These are phyloP conservation scores for Leptographium radiaticola DNA, from an alignment of 2,329 filamentous ascomycete species.

Conservation along the genomic window DNA sequence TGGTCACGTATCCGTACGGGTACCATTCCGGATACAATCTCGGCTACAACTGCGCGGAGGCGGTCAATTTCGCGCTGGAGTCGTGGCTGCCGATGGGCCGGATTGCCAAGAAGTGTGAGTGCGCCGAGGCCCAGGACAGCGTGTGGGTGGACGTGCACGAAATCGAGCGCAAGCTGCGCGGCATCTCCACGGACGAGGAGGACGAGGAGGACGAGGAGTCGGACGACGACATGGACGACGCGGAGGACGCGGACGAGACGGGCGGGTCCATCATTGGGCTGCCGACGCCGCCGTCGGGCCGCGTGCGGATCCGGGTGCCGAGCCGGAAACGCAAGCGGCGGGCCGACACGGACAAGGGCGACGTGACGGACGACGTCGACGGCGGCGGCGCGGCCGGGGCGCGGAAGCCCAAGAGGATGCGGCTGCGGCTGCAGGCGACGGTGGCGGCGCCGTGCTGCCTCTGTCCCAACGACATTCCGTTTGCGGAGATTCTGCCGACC, in stretches of 20 bases:
- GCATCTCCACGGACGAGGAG: constrained; percentile 76
- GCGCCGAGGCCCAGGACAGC: constrained; percentile 86
- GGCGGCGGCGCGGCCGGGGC: not conserved
- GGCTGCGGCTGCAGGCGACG: constrained; percentile 42
- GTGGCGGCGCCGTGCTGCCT: constrained; percentile 56
- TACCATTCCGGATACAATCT: constrained; percentile 98
- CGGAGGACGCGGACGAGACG: constrained; percentile 43
- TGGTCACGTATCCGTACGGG: constrained; percentile 96
- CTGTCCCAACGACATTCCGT: constrained; percentile 80
- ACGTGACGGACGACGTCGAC: constrained; percentile 6
- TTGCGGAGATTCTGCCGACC: constrained; percentile 70
- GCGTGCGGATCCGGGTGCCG: constrained; percentile 16
- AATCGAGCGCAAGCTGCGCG: constrained; percentile 85
- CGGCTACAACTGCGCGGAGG: constrained; percentile 97
- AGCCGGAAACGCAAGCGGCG: constrained; percentile 44
- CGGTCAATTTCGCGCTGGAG: constrained; percentile 94
- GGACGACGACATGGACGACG: constrained; percentile 49
- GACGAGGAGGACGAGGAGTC: constrained; percentile 56
- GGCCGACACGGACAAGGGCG: constrained; percentile 23
- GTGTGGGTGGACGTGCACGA: constrained; percentile 97
- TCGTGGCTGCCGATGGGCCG: constrained; percentile 91
- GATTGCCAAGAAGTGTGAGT: constrained; percentile 93
- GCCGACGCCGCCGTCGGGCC: constrained; percentile 62
- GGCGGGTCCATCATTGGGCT: constrained; percentile 52
- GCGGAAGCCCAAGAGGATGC: constrained; percentile 60